Conservation (phyloP, 257 asterid species). For the Salvia splendens region DNA sequence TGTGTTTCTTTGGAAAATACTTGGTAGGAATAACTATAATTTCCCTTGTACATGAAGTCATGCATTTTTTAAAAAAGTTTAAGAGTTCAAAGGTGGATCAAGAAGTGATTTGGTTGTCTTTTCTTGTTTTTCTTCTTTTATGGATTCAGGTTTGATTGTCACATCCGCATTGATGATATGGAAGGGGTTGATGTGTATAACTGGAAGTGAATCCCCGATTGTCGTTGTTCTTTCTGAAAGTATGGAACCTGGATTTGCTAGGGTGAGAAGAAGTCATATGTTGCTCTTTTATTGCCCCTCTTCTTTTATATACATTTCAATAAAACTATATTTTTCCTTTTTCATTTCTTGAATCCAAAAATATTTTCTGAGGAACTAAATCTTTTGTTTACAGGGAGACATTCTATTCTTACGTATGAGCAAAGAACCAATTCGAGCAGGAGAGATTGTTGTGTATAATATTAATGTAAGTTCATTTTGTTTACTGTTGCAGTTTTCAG, state of each 20-base stretch:
- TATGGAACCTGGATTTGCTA: slow-evolving; percentile 80
- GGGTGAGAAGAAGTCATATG: slow-evolving; percentile 42
- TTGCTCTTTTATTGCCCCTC: too few species aligned
- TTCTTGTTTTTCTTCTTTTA: slow-evolving; percentile 6
- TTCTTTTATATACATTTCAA: background rate
- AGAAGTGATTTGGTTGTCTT: background rate
- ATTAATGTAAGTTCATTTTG: slow-evolving; percentile 54
- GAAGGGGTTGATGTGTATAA: slow-evolving; percentile 54
- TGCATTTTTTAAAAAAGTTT: background rate
- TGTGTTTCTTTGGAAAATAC: background rate
- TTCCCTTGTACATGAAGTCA: background rate
- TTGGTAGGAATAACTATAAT: background rate
- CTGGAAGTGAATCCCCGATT: slow-evolving; percentile 74
- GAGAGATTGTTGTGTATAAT: slow-evolving; percentile 90
- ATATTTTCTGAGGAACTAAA: background rate
- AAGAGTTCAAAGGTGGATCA: background rate
- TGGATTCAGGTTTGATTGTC: slow-evolving; percentile 53
- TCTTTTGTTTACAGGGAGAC: slow-evolving; percentile 69
- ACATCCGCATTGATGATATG: slow-evolving; percentile 63
- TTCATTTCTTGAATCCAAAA: background rate
- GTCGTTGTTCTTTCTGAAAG: slow-evolving; percentile 77
- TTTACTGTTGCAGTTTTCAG: background rate
- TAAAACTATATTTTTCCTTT: background rate
- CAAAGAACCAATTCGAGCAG: slow-evolving; percentile 83
- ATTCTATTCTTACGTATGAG: slow-evolving; percentile 83